Evolutionary conservation across 1,139 yeast genomes (phyloP), one percentile per base, ranked within the genome.

Genomic region (Arxiozyma heterogenica): DNA sequence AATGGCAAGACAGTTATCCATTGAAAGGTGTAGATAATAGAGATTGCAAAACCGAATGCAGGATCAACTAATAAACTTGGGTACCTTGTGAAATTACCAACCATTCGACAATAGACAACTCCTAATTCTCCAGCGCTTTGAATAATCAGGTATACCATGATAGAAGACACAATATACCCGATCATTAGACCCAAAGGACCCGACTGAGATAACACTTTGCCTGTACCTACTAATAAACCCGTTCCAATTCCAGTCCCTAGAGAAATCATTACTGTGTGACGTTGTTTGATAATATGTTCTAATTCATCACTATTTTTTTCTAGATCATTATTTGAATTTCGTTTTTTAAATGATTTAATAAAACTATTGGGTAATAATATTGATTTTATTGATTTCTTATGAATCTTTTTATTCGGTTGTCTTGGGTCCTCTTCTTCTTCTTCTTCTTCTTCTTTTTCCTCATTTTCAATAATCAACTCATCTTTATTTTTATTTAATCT

Each of bases 61-160:
- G 81, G 76, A 62, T 86, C 91, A 47, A 88, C 73, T 75, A 57
- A 79, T 73, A 50, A 85, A 8, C 86, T 73, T 39, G 86, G 78
- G 67, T 82, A 85, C 52, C 84, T 79, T 42, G 83, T 77, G 67
- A 84, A 86, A 4, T 89, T 86, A 58, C 95, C 95, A 54, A 86
- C 76, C 39, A 86, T 81, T 25, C 90, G 90, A 49, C 69, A 67
- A 68, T 82, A 86, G 9, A 84, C 78, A 38, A 85, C 84, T 50
- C 93, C 88, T 63, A 87, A 68, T 68, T 88, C 96, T 56, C 94
- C 91, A 51, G 88, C 79, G n/a, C 91, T 82, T 65, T 85, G 88
- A 64, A 86, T 83, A 51, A 86, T 83, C 60, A 79, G 77, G 69
- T 78, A 84, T 59, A 86, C 81, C 78, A 83, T 75, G 11, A 84